These are phyloP conservation scores for Trichoderma lentiforme DNA, from an alignment of 2,329 filamentous ascomycete genomes.

Conservation along the genomic window DNA sequence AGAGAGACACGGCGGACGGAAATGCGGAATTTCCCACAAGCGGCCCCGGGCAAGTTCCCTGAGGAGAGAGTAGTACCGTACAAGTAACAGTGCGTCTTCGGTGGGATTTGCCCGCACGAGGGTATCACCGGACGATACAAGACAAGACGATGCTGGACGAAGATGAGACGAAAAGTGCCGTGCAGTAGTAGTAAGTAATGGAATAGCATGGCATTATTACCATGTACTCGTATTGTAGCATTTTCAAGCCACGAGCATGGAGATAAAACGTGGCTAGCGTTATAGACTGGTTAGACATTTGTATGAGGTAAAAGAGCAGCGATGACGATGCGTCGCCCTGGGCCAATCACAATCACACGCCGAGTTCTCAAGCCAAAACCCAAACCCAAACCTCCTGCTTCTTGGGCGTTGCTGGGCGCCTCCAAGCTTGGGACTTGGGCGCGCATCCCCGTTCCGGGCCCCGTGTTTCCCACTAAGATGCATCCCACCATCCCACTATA, in stretches of 20 bases:
- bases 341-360: constrained; percentile 27
- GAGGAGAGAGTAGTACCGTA: not conserved
- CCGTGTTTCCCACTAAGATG: constrained; percentile 14
- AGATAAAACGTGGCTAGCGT: constrained; percentile 1
- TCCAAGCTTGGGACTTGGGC: not conserved
- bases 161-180: not conserved
- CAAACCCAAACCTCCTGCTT: not conserved
- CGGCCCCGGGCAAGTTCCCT: not conserved
- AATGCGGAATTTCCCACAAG: not conserved
- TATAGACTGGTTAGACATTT: constrained; percentile 3
- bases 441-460: constrained; percentile 3
- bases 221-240: not conserved
- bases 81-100: not conserved
- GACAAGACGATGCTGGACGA: not conserved
- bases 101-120: not conserved
- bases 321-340: constrained; percentile 29
- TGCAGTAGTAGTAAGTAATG: not conserved
- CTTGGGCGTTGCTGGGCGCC: constrained; percentile 6
- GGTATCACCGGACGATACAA: not conserved
- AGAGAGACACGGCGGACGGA: not conserved
- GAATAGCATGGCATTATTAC: not conserved
- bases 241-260: not conserved
- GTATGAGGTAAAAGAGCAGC: not conserved
- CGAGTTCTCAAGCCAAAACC: constrained; percentile 21
- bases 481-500: constrained; percentile 10